Evolutionary conservation across 2,329 filamentous ascomycete species (phyloP), one percentile per base, ranked within the genome.

Genomic region (Apiospora phragmitis): DNA sequence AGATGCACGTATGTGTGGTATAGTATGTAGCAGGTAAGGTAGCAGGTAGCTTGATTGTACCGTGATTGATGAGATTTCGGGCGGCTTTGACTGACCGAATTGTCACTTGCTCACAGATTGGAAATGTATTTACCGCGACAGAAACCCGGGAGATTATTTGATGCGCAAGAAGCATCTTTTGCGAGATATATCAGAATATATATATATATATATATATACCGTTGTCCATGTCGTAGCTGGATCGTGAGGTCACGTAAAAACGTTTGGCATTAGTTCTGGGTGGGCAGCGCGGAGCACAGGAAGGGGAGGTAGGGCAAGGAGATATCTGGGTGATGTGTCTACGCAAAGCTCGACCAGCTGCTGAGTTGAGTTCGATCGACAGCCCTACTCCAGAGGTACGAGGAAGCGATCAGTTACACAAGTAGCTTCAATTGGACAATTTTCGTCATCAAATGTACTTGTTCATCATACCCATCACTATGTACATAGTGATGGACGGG

Each of bases 351-450:
- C 55, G 55, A 38, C 55, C 55, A 26, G 51, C 32, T 62, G 55
- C 55, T n/a, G 8, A 62, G 55, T 62, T 62, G 55, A 62, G 55
- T 62, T 62, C 55, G 55, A 62, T 62, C 55, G 55, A 38, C 55
- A 38, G 55, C 55, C 55, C 55, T 62, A 62, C 32, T 38, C 9
- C 55, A 38, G 55, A n/a, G 18, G 55, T 38, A 38, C 55, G 32
- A n/a, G 55, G 55, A 38, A 29, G 29, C 16, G 18, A 62, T 62
- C 5, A 12, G 55, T 38, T 62, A 29, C 55, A 38, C 55, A 38
- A n/a, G 55, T 38, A 62, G 38, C 32, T 35, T 62, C 38, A 41
- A 41, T 41, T 21, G 55, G 55, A 62, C n/a, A 38, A 32, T 18
- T 32, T 38, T 62, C 55, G 55, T 38, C 55, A 62, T 62, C 8